Evolutionary conservation across 73 alveolate genomes (phyloP).

Genomic region (Paramecium sonneborni): DNA sequence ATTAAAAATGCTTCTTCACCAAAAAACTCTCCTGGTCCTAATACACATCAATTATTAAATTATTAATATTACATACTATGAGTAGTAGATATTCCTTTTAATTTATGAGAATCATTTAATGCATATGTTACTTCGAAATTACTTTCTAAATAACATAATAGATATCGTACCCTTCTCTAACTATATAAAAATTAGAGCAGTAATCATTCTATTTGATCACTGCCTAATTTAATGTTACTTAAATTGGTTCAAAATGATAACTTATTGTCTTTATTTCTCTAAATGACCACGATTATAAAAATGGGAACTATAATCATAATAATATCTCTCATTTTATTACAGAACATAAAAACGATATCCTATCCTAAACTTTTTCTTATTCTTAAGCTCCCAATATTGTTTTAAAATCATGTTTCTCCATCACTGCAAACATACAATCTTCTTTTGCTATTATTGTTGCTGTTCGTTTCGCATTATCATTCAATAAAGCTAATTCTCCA

Average conservation of each 20-base stretch:
- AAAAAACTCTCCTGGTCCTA: slow-evolving; percentile 57
- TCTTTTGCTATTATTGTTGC: slow-evolving; percentile 48
- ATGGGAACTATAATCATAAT: background rate
- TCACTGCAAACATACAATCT: slow-evolving; percentile 51
- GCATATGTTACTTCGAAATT: slow-evolving; percentile 16
- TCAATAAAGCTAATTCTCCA: slow-evolving; percentile 54
- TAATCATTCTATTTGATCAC: background rate
- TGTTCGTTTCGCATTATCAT: slow-evolving; percentile 63
- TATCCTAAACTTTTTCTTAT: background rate
- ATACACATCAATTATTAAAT: background rate
- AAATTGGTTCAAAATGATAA: slow-evolving; percentile 44
- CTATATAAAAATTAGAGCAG: slow-evolving; percentile 14
- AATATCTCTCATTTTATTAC: background rate
- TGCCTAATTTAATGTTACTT: background rate
- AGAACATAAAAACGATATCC: slow-evolving; percentile 6
- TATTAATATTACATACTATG: background rate
- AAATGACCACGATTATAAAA: slow-evolving; percentile 44
- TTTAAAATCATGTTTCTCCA: slow-evolving; percentile 48
- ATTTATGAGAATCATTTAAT: background rate
- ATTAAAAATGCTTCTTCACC: slow-evolving; percentile 40
- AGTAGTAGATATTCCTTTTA: background rate
- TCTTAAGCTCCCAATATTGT: slow-evolving; percentile 1
- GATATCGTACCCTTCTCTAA: slow-evolving; percentile 19
- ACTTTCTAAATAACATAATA: background rate
- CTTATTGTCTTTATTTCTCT: slow-evolving; percentile 28